Evolutionary conservation across 805 yeast species (phyloP), one percentile per base, ranked within the genome.

Genomic region (Suhomyces canberraensis): DNA sequence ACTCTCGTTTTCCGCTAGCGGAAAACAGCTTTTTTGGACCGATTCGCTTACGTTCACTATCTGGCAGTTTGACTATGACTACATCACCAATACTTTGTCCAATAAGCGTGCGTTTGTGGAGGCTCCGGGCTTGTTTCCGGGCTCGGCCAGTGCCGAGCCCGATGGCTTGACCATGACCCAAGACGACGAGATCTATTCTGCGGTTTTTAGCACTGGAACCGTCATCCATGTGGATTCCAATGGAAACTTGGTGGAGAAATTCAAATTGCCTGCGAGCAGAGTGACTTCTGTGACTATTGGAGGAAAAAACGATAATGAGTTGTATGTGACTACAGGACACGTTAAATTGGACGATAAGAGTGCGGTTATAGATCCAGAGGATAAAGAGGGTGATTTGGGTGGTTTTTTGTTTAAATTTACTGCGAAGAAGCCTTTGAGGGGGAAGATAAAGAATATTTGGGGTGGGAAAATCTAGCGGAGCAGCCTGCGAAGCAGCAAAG

Each of bases 101-200:
- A 62, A 68, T 47, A 58, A 53, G 31, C 28, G 36, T 18, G 46
- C 48, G n/a, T 50, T 50, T 27, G 37, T 62, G 15, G 48, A 59
- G 26, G 39, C 48, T 28, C 45, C 44, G 18, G 26, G 28, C 27
- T 17, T 31, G 3, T 48, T 33, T 35, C 52, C 51, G 16, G 52
- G 30, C 27, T 39, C 26, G 4, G 56, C 62, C 15, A 36, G 44
- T 19, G 40, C 81, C 7, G 93, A 79, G 47, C 96, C 96, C 0
- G 97, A 89, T 57, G 97, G 97, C 15, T 70, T 84, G 45, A 66
- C 80, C 17, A 60, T 84, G 45, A 77, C 84, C 28, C 59, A 59
- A 3, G 58, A 67, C 22, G 81, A 78, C 7, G 67, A 74, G 35
- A 52, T 89, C 26, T 84, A 75, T 60, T 66, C 79, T 4, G 84